Evolutionary conservation across 2,329 filamentous ascomycete species (phyloP), one percentile per base, ranked within the genome.

Genomic region (Berkeleyomyces basicola): DNA sequence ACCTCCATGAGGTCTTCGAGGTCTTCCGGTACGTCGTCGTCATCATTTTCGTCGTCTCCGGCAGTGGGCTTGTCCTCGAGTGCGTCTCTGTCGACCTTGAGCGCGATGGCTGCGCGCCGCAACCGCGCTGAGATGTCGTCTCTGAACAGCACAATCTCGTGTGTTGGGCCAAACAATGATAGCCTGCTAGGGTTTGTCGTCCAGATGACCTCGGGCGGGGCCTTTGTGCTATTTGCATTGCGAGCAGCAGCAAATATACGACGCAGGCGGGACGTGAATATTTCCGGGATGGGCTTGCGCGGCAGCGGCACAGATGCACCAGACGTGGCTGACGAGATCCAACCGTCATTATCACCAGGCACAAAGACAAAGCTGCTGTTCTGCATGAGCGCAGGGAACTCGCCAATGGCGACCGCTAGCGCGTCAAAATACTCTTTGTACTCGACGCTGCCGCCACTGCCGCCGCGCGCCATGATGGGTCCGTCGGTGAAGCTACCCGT

Each of bases 341-440:
- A 99, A n/a, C 89, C 91, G 71, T 99, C 93, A 71, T 96, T 95
- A 74, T 97, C 92, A 39, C 93, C 93, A 0, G 93, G 93, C 0
- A 97, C 87, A 70, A 99, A 96, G 40, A 96, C 78, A 71, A 97
- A 96, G 0, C 88, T 92, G 4, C 88, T 86, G 36, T 82, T 81
- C 63, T 86, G 85, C 51, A 97, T 80, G 11, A 99, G 79, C 0
- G 81, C 79, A 2, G 90, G 89, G 70, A 90, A 97, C 67, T 97
- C 90, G 6, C 88, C 79, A 4, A 99, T 79, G 0, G 89, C 80
- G 1, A 85, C 84, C 2, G 93, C 92, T 10, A 99, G 80, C 7
- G 85, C 83, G 74, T 99, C 90, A 72, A 97, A 96, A 71, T 88
- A 86, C 74, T 97, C 93, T 75, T 97, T 97, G 76, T 96, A 97